Evolutionary conservation across 2,329 filamentous ascomycete genomes (phyloP).

Genomic region (Amauroascus niger): DNA sequence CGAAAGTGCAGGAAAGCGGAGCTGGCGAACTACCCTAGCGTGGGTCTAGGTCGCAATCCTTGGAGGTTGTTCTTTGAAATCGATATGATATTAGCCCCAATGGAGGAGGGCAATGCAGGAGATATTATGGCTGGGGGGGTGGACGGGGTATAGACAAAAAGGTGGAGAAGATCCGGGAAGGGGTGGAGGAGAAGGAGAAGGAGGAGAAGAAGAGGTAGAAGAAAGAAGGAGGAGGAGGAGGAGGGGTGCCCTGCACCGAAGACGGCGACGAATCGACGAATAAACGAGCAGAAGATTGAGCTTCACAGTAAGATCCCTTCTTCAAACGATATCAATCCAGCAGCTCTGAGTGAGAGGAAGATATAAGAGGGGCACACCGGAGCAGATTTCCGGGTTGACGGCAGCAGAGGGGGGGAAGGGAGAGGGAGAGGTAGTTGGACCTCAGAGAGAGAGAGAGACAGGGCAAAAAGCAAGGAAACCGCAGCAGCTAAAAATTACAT

Average conservation of each 20-base stretch:
- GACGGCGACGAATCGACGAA: background rate
- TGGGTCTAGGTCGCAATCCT: background rate
- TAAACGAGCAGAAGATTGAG: background rate
- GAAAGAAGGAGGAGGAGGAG: background rate
- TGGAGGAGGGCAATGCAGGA: background rate
- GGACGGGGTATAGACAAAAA: background rate
- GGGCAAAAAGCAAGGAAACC: conserved; percentile 4
- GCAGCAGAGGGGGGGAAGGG: background rate
- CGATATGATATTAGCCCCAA: too few relatives aligned
- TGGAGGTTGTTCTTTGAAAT: background rate
- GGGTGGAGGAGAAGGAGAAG: background rate
- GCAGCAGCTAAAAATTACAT: conserved; percentile 2
- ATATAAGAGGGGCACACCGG: background rate
- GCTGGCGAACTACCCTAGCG: background rate
- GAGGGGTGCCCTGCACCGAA: conserved; percentile 7
- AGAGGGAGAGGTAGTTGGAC: background rate
- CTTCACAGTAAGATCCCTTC: background rate
- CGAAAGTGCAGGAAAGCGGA: conserved; percentile 6
- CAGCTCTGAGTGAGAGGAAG: background rate
- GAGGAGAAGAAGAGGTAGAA: background rate
- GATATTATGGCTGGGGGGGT: background rate
- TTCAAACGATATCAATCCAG: too few relatives aligned
- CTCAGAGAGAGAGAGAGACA: too few relatives aligned
- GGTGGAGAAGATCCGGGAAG: background rate
- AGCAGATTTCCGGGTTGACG: background rate